Percentiles rank a stretch among this genome's conserved stretches.
phyloP scores from a whole-genome alignment of 2,329 filamentous ascomycete genomes.

The Periglandula ipomoeae region DNA sequence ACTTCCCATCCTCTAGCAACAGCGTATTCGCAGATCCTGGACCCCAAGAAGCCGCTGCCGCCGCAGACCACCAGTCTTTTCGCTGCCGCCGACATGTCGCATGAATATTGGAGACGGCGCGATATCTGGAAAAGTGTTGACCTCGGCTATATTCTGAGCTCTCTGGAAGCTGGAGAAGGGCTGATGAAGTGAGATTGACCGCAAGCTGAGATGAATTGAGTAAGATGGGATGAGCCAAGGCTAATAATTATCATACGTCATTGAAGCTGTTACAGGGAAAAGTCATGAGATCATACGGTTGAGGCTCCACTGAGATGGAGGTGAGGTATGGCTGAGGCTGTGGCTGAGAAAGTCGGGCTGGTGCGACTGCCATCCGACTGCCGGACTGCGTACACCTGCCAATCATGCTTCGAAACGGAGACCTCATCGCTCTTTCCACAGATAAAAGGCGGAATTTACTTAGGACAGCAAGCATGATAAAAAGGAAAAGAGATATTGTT shows the following conservation, averaged over 20 bases:
- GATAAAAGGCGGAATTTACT: too few relatives aligned
- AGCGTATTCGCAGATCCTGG: conserved; percentile 83
- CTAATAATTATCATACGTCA: not conserved
- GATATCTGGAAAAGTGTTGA: not conserved
- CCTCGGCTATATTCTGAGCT: not conserved
- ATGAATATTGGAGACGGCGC: not conserved
- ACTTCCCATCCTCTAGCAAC: conserved; percentile 83
- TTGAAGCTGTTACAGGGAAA: conserved; percentile 5
- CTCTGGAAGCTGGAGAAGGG: not conserved
- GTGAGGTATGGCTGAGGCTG: too few relatives aligned
- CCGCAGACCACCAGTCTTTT: conserved; percentile 87
- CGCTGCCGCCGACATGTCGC: conserved; percentile 39
- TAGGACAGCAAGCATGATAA: too few relatives aligned
- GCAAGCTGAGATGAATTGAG: not conserved
- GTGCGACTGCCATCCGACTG: too few relatives aligned
- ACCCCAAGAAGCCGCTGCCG: conserved; percentile 85
- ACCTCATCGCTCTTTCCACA: too few relatives aligned
- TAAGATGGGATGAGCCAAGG: not conserved
- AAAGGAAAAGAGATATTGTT: too few relatives aligned
- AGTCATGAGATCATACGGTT: conserved; percentile 16
- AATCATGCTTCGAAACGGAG: too few relatives aligned
- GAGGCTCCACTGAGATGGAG: too few relatives aligned
- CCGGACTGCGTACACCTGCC: too few relatives aligned
- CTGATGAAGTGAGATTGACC: not conserved
- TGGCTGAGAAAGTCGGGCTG: too few relatives aligned